These are phyloP conservation scores for Cutaneotrichosporon sp. DNA, from an alignment of 1,284 basidiomycete genomes.

Conservation along the genomic window DNA sequence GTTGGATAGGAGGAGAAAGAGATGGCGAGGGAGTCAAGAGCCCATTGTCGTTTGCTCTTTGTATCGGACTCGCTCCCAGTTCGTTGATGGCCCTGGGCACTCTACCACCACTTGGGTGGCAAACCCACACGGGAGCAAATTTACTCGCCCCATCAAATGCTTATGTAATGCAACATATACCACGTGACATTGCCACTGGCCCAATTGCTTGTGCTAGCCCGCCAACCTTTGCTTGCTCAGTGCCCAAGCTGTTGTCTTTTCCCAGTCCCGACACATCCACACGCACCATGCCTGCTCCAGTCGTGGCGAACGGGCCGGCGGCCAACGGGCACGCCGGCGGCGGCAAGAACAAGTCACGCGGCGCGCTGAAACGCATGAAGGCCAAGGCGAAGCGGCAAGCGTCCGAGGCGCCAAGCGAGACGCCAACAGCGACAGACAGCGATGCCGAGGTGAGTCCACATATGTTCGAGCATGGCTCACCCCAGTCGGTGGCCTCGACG, in stretches of 20 bases:
- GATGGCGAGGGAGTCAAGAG: no score
- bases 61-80: no score
- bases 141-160: no score
- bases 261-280: neutral
- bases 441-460: conserved; percentile 43
- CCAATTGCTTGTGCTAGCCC: neutral
- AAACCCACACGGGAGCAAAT: neutral
- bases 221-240: neutral
- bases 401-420: conserved; percentile 32
- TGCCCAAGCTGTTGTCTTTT: neutral
- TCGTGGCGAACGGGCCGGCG: conserved; percentile 9
- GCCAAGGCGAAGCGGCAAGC: conserved; percentile 37
- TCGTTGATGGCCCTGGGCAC: no score
- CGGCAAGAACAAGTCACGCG: conserved; percentile 37
- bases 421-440: conserved; percentile 35
- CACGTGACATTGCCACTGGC: conserved; percentile 1
- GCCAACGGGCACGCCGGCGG: conserved; percentile 23
- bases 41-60: no score
- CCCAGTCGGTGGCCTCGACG: conserved; percentile 20
- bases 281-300: conserved; percentile 14
- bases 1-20: no score
- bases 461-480: conserved; percentile 1
- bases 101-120: conserved; percentile 9
- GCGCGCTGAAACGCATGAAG: conserved; percentile 43
- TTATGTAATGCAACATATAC: neutral